A percentile compares a stretch with the other conserved stretches of the same genome.
Conservation (phyloP, 768 basidiomycete genomes). For the Tylopilus plumbeoviolaceoides region DNA sequence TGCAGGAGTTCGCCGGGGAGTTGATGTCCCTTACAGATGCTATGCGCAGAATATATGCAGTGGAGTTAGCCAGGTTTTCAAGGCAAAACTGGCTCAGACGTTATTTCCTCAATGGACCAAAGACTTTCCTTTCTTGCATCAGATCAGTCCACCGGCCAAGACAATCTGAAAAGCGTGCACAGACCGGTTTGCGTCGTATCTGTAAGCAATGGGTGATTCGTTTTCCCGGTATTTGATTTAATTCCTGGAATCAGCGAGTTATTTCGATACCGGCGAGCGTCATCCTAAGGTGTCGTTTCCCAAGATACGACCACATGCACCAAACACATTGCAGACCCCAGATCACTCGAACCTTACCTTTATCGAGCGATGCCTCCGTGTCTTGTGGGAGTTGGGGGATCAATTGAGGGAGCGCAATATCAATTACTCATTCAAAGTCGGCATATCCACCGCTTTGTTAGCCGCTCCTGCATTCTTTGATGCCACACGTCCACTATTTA, state of each 20-base stretch:
- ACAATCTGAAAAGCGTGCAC: constrained; percentile 11
- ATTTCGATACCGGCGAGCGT: constrained; percentile 46
- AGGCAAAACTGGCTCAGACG: constrained; percentile 39
- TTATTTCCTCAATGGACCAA: constrained; percentile 27
- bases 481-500: constrained; percentile 68
- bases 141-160: constrained; percentile 12
- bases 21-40: constrained; percentile 78
- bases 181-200: constrained; percentile 33
- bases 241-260: constrained; percentile 37
- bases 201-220: constrained; percentile 33
- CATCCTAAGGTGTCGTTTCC: constrained; percentile 69
- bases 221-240: constrained; percentile 3
- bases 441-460: constrained; percentile 76
- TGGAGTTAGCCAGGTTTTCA: constrained; percentile 48
- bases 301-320: constrained; percentile 75
- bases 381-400: constrained; percentile 67
- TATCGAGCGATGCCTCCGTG: constrained; percentile 60
- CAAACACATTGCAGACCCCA: constrained; percentile 83
- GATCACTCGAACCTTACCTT: constrained; percentile 53
- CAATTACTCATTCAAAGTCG: constrained; percentile 86
- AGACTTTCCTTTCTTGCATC: constrained; percentile 20
- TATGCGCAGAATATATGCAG: constrained; percentile 72
- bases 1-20: constrained; percentile 92
- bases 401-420: constrained; percentile 68
- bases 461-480: constrained; percentile 89